These are phyloP conservation scores for Suhomyces bokatorum DNA, from an alignment of 1,139 yeast genomes.

Conservation along the genomic window DNA sequence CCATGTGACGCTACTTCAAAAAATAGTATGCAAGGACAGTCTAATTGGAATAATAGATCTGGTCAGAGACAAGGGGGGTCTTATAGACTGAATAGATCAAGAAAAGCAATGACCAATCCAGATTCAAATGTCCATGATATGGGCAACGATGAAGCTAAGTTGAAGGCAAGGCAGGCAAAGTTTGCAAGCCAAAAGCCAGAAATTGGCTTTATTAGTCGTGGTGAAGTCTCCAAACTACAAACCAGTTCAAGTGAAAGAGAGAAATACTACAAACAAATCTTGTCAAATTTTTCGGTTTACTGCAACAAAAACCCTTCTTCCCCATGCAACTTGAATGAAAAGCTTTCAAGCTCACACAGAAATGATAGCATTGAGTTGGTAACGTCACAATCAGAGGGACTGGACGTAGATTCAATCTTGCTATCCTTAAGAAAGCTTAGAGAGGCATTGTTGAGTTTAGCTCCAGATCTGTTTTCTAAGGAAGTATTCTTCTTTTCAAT, in stretches of 20 bases:
- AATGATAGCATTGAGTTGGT: neutral
- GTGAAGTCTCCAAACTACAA: slow-evolving; percentile 55
- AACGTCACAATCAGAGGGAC: neutral
- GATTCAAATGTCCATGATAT: no score
- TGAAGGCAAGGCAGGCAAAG: neutral
- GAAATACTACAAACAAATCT: slow-evolving; percentile 38
- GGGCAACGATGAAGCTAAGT: neutral
- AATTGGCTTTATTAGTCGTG: slow-evolving; percentile 57
- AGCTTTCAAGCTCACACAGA: neutral
- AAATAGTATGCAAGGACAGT: no score
- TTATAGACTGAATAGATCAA: no score
- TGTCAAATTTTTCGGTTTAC: slow-evolving; percentile 30
- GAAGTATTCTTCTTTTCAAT: slow-evolving; percentile 54
- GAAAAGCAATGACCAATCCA: no score
- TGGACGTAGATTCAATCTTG: slow-evolving; percentile 27
- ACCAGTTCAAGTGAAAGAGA: slow-evolving; percentile 41
- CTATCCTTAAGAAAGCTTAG: slow-evolving; percentile 47
- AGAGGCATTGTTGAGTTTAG: slow-evolving; percentile 48
- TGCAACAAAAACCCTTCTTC: slow-evolving; percentile 24
- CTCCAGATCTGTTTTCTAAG: slow-evolving; percentile 42
- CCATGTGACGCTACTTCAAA: no score
- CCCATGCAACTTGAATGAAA: slow-evolving; percentile 11
- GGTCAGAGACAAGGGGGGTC: no score
- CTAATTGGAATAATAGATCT: no score
- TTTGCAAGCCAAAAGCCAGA: slow-evolving; percentile 1